Base-by-base conservation (phyloP, 73 alveolate species). In the Tetrahymena malaccensis region DNA sequence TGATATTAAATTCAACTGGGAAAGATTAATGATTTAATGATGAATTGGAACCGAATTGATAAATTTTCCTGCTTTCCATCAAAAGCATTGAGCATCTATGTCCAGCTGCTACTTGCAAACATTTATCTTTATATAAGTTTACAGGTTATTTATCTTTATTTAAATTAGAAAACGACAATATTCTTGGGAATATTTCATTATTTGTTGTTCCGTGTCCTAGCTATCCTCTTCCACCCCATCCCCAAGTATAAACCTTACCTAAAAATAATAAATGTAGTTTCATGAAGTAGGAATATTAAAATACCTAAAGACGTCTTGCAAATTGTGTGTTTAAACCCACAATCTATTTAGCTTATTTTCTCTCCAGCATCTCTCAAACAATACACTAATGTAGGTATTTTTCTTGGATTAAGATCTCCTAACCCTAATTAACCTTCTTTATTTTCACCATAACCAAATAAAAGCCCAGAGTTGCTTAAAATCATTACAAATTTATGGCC, bases 221-320 rank as follows among this genome's bases (percentile, higher is more conserved):
- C 96, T 99, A 98, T 15, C 99, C 99, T 96, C 97, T 97, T 34
- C 98, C 97, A 43, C 99, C 99, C 99, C 99, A 99, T 21, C 99
- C 99, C 99, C 99, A 99, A 13, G 99, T 98, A 95, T 99, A 99
- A 10, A 99, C 98, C 94, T 98, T 98, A 85, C 85, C 94, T 89
- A 94, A 85, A 16, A 27, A 27, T n/a, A 57, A 33, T 70, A 3
- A 70, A 70, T 70, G 17, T 27, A 70, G 37, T 17, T 70, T 70
- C 17, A 12, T 70, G 4, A 31, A 70, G 25, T 1, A 70, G 11
- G 6, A 70, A 70, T 22, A 22, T 70, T 31, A 0, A 31, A 7
- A 70, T 70, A 31, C 99, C 99, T 3, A 98, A 97, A 50, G 98
- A 93, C 25, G 99, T 96, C 94, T 96, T 99, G 27, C 99, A 99